Conservation (phyloP, 495 filamentous ascomycete genomes). For the Xeromyces bisporus region DNA sequence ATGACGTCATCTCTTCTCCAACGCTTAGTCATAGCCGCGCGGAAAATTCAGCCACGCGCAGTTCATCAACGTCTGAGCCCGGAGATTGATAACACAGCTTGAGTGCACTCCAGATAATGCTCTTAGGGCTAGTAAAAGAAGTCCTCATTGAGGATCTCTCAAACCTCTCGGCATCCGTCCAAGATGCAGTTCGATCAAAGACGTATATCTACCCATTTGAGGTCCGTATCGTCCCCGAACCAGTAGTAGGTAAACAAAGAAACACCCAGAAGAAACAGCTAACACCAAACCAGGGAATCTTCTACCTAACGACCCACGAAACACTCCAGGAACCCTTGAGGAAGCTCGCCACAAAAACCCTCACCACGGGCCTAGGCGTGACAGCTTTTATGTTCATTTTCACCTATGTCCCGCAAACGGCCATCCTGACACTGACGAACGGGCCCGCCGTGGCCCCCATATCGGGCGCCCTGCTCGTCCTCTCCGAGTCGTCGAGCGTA, state of each 20-base stretch:
- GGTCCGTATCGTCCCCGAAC: conserved; percentile 23
- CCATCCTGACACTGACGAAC: conserved; percentile 59
- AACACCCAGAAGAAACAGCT: no score
- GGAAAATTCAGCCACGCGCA: no score
- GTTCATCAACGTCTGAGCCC: no score
- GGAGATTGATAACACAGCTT: no score
- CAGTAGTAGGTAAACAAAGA: no score
- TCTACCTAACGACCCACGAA: conserved; percentile 45
- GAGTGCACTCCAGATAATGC: no score
- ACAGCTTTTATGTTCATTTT: conserved; percentile 71
- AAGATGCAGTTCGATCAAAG: conserved; percentile 49
- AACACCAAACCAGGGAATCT: conserved; percentile 64
- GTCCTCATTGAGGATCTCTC: conserved; percentile 25
- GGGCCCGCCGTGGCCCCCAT: conserved; percentile 64
- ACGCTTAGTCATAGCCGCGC: no score
- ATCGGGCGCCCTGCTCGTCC: conserved; percentile 57
- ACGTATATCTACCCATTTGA: conserved; percentile 80
- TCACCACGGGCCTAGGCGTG: conserved; percentile 52
- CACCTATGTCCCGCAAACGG: conserved; percentile 79
- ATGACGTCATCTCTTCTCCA: conserved; percentile 1
- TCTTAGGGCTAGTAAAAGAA: conserved; percentile 27
- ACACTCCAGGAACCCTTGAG: conserved; percentile 47
- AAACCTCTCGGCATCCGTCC: conserved; percentile 27
- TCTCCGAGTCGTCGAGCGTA: conserved; percentile 68
- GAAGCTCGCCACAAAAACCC: conserved; percentile 47